These are phyloP conservation scores for Singerocomus rubriflavus DNA, from an alignment of 1,284 basidiomycete genomes.

Conservation along the genomic window DNA sequence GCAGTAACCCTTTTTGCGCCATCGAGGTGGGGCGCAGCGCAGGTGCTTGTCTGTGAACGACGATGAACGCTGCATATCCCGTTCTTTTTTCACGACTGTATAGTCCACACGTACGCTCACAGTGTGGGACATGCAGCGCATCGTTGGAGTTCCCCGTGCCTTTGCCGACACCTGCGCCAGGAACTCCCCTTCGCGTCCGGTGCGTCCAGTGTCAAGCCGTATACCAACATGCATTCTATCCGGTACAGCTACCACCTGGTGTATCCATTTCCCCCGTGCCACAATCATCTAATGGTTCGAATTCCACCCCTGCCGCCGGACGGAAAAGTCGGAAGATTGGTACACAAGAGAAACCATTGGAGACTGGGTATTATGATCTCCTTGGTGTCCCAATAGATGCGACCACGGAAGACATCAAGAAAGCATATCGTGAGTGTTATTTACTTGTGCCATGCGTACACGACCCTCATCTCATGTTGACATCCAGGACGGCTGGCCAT, in stretches of 20 bases:
- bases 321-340: conserved; percentile 70
- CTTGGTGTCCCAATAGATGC: conserved; percentile 75
- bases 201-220: conserved; percentile 65
- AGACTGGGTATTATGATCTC: conserved; percentile 87
- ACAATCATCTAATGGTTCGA: conserved; percentile 15
- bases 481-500: conserved; percentile 82
- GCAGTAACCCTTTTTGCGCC: conserved; percentile 4
- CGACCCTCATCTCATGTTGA: conserved; percentile 1
- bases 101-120: conserved; percentile 60
- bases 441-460: not conserved
- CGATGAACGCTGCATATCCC: conserved; percentile 34
- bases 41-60: conserved; percentile 16
- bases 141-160: conserved; percentile 77
- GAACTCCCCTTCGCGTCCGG: conserved; percentile 64
- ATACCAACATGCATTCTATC: conserved; percentile 62
- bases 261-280: conserved; percentile 8
- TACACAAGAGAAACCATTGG: conserved; percentile 85
- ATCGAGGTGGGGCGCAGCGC: not conserved
- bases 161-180: conserved; percentile 57
- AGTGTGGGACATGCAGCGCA: conserved; percentile 59
- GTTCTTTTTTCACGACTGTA: conserved; percentile 58
- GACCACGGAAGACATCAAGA: conserved; percentile 87
- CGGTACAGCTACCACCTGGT: conserved; percentile 49
- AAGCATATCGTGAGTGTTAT: conserved; percentile 75
- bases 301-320: conserved; percentile 13